Conservation (phyloP, 2,329 filamentous ascomycete species). For the Rhinocladiella mackenziei region DNA sequence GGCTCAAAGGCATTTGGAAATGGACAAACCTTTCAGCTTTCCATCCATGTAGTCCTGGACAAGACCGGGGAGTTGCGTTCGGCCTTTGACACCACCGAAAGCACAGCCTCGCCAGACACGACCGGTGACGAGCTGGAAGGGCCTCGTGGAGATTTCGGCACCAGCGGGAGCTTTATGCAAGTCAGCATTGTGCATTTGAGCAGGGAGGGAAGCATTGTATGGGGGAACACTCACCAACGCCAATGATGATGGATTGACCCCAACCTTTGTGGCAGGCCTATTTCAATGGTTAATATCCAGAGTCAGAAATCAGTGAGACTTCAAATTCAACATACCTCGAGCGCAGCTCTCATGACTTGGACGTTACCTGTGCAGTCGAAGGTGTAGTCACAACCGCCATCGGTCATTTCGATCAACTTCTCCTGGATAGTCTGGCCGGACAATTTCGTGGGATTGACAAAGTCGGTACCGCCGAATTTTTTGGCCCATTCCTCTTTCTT, state of each 20-base stretch:
- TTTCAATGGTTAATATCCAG: neutral
- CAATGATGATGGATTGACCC: slow-evolving; percentile 97
- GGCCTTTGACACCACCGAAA: slow-evolving; percentile 97
- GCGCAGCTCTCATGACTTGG: slow-evolving; percentile 86
- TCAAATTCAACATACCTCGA: slow-evolving; percentile 43
- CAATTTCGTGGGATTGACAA: slow-evolving; percentile 86
- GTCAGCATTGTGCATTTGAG: neutral
- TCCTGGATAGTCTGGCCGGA: slow-evolving; percentile 79
- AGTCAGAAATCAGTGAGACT: neutral
- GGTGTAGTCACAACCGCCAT: slow-evolving; percentile 96
- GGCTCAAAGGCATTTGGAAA: neutral
- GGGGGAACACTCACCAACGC: slow-evolving; percentile 59
- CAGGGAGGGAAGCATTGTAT: neutral
- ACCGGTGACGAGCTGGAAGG: slow-evolving; percentile 97
- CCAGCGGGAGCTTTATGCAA: slow-evolving; percentile 23
- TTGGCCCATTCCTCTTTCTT: slow-evolving; percentile 84
- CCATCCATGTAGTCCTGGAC: slow-evolving; percentile 86
- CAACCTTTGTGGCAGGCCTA: slow-evolving; percentile 99
- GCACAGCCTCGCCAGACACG: slow-evolving; percentile 97
- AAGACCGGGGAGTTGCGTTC: slow-evolving; percentile 80
- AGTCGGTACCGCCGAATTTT: slow-evolving; percentile 95
- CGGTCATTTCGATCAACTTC: slow-evolving; percentile 93
- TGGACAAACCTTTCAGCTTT: slow-evolving; percentile 66
- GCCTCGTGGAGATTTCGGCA: slow-evolving; percentile 44
- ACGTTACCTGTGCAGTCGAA: slow-evolving; percentile 99